Evolutionary conservation across 805 yeast genomes (phyloP).

Genomic region (Nakazawaea anatomiae): DNA sequence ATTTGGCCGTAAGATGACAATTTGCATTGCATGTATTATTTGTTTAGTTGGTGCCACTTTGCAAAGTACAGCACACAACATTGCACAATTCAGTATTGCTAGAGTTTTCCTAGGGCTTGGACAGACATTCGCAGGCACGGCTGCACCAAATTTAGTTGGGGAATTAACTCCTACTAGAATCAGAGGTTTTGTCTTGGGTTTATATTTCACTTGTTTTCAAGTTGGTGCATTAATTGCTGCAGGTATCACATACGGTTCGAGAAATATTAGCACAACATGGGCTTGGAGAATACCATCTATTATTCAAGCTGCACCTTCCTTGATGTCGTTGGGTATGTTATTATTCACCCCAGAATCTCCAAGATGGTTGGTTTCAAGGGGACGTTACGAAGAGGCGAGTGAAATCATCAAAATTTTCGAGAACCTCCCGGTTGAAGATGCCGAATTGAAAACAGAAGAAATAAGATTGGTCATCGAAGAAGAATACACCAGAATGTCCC

Average conservation of each 20-base stretch:
- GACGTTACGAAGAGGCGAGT: slow-evolving; percentile 20
- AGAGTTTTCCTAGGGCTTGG: slow-evolving; percentile 32
- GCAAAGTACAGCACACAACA: slow-evolving; percentile 30
- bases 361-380: slow-evolving; percentile 21
- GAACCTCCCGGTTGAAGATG: slow-evolving; percentile 15
- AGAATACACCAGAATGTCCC: slow-evolving; percentile 14
- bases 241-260: slow-evolving; percentile 24
- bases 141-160: slow-evolving; percentile 29
- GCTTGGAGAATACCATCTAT: slow-evolving; percentile 26
- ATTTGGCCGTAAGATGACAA: slow-evolving; percentile 25
- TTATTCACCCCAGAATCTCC: slow-evolving; percentile 26
- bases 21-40: slow-evolving; percentile 19
- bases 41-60: slow-evolving; percentile 28
- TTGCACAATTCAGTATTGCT: slow-evolving; percentile 30
- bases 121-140: slow-evolving; percentile 21
- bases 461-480: slow-evolving; percentile 17
- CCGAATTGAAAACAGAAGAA: slow-evolving; percentile 15
- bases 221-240: slow-evolving; percentile 23
- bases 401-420: slow-evolving; percentile 18
- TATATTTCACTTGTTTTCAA: slow-evolving; percentile 24
- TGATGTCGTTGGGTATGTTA: slow-evolving; percentile 15
- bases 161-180: slow-evolving; percentile 26
- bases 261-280: slow-evolving; percentile 19
- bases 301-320: slow-evolving; percentile 22
- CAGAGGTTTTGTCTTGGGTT: slow-evolving; percentile 23